Evolutionary conservation across 2,329 filamentous ascomycete species (phyloP).

Genomic region (Periglandula ipomoeae): DNA sequence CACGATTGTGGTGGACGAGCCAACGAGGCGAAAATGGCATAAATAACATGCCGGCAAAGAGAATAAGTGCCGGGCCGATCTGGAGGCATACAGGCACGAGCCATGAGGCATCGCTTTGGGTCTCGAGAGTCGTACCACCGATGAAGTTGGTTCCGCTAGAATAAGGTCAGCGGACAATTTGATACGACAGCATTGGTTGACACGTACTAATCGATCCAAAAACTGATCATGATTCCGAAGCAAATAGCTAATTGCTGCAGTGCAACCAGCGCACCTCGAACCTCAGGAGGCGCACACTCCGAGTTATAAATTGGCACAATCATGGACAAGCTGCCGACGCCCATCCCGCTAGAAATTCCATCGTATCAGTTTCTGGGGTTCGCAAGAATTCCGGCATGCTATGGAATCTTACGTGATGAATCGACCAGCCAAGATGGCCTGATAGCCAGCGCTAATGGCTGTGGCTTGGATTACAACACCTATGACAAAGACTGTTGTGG

Average conservation of each 20-base stretch:
- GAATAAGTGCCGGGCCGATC: slow-evolving; percentile 54
- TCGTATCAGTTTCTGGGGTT: neutral
- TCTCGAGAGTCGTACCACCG: too few relatives aligned
- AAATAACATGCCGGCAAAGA: slow-evolving; percentile 64
- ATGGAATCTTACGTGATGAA: slow-evolving; percentile 46
- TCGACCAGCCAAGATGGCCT: slow-evolving; percentile 56
- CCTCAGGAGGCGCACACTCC: slow-evolving; percentile 35
- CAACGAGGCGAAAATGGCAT: slow-evolving; percentile 75
- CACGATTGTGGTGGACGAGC: slow-evolving; percentile 61
- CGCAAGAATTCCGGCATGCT: slow-evolving; percentile 11
- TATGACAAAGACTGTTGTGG: slow-evolving; percentile 56
- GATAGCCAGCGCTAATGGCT: slow-evolving; percentile 40
- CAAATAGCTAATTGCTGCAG: slow-evolving; percentile 45
- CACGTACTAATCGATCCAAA: slow-evolving; percentile 50
- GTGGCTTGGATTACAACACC: slow-evolving; percentile 62
- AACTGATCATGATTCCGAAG: slow-evolving; percentile 56
- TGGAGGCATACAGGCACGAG: slow-evolving; percentile 64
- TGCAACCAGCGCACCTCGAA: slow-evolving; percentile 34
- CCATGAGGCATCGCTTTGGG: slow-evolving; percentile 63
- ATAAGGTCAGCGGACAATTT: slow-evolving; percentile 8
- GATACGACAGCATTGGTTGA: slow-evolving; percentile 57
- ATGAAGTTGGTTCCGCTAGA: too few relatives aligned
- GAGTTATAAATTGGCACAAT: slow-evolving; percentile 51
- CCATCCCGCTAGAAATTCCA: slow-evolving; percentile 40
- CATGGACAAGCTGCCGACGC: slow-evolving; percentile 59